Percentiles rank a stretch among this genome's conserved stretches.
These are phyloP conservation scores for Larix kaempferi DNA, from an alignment of 75 land plant genomes.

Conservation along the genomic window DNA sequence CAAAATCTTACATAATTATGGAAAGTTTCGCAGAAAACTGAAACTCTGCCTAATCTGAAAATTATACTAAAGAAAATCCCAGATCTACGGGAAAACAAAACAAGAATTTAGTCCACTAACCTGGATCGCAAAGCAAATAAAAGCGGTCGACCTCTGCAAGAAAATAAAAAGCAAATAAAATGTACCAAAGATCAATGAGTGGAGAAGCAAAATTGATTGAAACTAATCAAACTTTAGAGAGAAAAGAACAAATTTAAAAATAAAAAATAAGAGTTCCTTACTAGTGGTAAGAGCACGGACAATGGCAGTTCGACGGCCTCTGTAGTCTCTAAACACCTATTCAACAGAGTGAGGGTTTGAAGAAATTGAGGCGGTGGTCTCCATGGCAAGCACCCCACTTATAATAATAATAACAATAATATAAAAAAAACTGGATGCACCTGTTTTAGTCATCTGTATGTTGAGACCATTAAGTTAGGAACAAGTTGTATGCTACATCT, in stretches of 20 bases:
- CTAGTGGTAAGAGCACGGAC: slow-evolving; percentile 79
- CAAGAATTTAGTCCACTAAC: slow-evolving; percentile 17
- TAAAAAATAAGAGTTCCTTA: slow-evolving; percentile 2
- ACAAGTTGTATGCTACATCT: too few relatives aligned
- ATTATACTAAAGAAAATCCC: background rate
- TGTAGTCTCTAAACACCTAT: slow-evolving; percentile 83
- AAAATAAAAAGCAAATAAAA: background rate
- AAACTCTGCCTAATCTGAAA: background rate
- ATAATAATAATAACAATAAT: too few relatives aligned
- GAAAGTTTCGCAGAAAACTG: background rate
- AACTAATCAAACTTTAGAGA: background rate
- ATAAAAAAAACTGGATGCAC: too few relatives aligned
- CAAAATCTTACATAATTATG: background rate
- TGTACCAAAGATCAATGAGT: too few relatives aligned
- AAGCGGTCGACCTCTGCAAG: slow-evolving; percentile 72
- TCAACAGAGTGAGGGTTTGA: slow-evolving; percentile 72
- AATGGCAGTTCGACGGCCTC: slow-evolving; percentile 59
- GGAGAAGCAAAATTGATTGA: background rate
- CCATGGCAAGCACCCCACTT: background rate
- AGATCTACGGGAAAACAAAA: background rate
- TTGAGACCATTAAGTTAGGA: too few relatives aligned
- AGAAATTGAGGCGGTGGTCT: slow-evolving; percentile 18
- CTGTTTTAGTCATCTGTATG: too few relatives aligned
- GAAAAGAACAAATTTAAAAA: background rate
- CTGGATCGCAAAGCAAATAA: slow-evolving; percentile 78